Evolutionary conservation across 495 filamentous ascomycete species (phyloP), one percentile per base, ranked within the genome.

Genomic region (Pseudotulostoma volvatum): DNA sequence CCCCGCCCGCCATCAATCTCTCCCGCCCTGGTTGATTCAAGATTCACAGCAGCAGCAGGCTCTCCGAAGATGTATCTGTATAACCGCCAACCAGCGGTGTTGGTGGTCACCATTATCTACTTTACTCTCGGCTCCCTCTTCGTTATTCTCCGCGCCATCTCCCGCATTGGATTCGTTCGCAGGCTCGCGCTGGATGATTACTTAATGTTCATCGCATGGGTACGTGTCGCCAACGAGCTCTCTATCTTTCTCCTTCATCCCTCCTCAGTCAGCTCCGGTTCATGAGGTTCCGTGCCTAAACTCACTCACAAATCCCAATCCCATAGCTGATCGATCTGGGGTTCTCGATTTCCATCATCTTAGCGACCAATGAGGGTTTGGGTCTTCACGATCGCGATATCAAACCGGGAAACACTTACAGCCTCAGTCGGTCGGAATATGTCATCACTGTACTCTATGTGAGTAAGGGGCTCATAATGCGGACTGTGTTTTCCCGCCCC

Each of bases 371-470:
- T 2, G 68, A 73, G 41, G 85, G 85, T 16, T 68, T 93, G 18
- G 86, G 82, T 14, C 69, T 78, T n/a, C 83, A 88, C 44, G 75
- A 84, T 46, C 43, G 18, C 18, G 57, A 85, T 44, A 74, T 93
- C 36, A 57, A 57, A 1, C 36, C 45, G 11, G 46, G 58, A 4
- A 54, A 73, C 37, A 49, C 63, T 41, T 32, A 53, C 7, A 49
- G 56, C 2, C 60, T 88, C 40, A 74, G 73, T 44, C 76, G 68
- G 46, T 71, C 73, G 21, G 76, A 82, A 63, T 92, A 88, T 71
- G 73, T 69, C 37, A 86, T 87, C 47, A 81, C 77, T n/a, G 71
- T 87, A 11, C 62, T 92, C 35, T 92, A 92, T 54, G 81, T 84
- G 55, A 41, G 79, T 71, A 20, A 21, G 13, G n/a, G n/a, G n/a